Percentiles rank a stretch among this genome's conserved stretches.
These are phyloP conservation scores for Candolleomyces efflorescens DNA, from an alignment of 768 basidiomycete species.

Conservation along the genomic window DNA sequence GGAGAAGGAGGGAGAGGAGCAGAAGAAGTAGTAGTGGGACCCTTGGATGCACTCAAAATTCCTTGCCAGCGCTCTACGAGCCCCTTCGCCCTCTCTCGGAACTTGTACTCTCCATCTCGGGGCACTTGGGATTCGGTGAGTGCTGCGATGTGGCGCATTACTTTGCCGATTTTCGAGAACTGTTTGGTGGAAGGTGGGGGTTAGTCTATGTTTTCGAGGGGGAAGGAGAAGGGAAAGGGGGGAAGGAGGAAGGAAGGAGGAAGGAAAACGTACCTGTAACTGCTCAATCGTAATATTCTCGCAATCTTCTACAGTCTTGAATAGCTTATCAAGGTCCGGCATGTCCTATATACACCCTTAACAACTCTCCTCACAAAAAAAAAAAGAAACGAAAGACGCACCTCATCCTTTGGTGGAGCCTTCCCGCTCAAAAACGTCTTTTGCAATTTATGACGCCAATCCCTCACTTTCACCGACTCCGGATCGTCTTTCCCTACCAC, in stretches of 20 bases:
- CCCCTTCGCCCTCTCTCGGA: slow-evolving; percentile 63
- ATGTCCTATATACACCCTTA: slow-evolving; percentile 53
- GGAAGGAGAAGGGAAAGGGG: background rate
- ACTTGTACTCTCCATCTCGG: slow-evolving; percentile 57
- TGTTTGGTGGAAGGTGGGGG: slow-evolving; percentile 21
- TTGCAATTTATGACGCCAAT: slow-evolving; percentile 91
- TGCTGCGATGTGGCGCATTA: slow-evolving; percentile 81
- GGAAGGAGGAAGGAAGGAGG: background rate
- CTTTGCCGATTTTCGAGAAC: slow-evolving; percentile 82
- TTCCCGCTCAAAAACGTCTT: slow-evolving; percentile 76
- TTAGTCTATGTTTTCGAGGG: background rate
- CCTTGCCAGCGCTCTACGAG: slow-evolving; percentile 70
- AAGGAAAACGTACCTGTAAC: slow-evolving; percentile 34
- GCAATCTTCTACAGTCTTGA: slow-evolving; percentile 73
- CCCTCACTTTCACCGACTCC: slow-evolving; percentile 63
- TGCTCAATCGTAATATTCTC: slow-evolving; percentile 76
- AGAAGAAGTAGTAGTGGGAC: background rate
- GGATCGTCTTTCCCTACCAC: slow-evolving; percentile 59
- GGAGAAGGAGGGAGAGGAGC: no score
- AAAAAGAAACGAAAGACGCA: slow-evolving; percentile 28
- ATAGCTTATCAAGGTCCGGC: slow-evolving; percentile 65
- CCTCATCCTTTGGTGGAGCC: slow-evolving; percentile 59
- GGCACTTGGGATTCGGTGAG: slow-evolving; percentile 55
- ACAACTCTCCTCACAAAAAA: slow-evolving; percentile 2
- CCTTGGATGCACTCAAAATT: slow-evolving; percentile 39